Conservation (phyloP, 176 grass and related monocot species). For the Musa itinerans region DNA sequence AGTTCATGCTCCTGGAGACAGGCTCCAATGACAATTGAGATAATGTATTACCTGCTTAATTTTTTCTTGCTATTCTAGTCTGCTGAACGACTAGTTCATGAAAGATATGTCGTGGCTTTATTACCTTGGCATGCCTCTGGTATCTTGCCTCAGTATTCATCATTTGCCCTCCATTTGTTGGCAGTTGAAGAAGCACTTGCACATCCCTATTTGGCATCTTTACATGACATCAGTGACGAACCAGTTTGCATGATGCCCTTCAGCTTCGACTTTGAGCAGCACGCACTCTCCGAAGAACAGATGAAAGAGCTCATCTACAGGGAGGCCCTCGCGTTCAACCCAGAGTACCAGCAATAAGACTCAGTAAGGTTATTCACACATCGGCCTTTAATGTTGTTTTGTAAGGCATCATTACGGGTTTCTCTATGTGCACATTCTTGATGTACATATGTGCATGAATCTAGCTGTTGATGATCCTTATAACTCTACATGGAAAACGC, state of each 20-base stretch:
- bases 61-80: neutral
- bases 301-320: slow-evolving; percentile 97
- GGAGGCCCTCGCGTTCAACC: slow-evolving; percentile 82
- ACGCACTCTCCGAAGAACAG: slow-evolving; percentile 82
- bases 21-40: neutral
- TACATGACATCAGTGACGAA: slow-evolving; percentile 93
- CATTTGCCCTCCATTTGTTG: neutral
- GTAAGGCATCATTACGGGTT: neutral
- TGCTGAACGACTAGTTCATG: no score
- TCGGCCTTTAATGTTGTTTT: neutral
- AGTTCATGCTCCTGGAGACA: neutral
- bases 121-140: neutral
- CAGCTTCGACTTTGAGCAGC: slow-evolving; percentile 94
- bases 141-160: neutral
- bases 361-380: neutral
- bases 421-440: no score
- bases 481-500: no score
- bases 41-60: neutral
- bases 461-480: no score
- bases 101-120: neutral
- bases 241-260: slow-evolving; percentile 67
- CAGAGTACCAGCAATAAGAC: slow-evolving; percentile 50
- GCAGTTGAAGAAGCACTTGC: slow-evolving; percentile 93
- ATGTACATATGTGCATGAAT: no score
- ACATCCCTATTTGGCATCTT: slow-evolving; percentile 81